Evolutionary conservation across 2,329 filamentous ascomycete species (phyloP).

Genomic region (Aspergillus glaucus): DNA sequence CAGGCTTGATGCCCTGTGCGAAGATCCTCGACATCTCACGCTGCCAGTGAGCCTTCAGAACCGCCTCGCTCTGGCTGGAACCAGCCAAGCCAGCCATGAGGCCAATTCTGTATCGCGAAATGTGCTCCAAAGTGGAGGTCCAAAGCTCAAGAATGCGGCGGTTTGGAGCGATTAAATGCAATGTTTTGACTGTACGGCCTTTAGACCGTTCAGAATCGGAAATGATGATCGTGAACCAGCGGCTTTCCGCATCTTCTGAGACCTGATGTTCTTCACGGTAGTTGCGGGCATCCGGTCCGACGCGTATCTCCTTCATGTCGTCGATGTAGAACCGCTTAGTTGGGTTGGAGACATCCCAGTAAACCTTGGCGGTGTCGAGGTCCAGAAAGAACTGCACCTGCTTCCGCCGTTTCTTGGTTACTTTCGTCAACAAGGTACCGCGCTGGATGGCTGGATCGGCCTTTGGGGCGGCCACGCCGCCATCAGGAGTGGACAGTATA

Average conservation of each 20-base stretch:
- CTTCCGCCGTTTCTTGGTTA: slow-evolving; percentile 74
- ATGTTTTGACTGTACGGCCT: slow-evolving; percentile 62
- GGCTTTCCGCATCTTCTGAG: slow-evolving; percentile 58
- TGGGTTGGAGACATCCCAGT: slow-evolving; percentile 73
- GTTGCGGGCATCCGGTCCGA: slow-evolving; percentile 75
- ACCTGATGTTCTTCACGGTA: slow-evolving; percentile 80
- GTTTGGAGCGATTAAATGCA: slow-evolving; percentile 79
- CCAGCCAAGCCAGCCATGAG: slow-evolving; percentile 85
- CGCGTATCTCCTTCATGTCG: slow-evolving; percentile 85
- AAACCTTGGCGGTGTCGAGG: slow-evolving; percentile 75
- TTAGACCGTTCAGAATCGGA: slow-evolving; percentile 70
- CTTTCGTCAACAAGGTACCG: slow-evolving; percentile 72
- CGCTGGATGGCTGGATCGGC: slow-evolving; percentile 70
- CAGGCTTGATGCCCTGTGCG: slow-evolving; percentile 33
- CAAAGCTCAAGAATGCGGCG: slow-evolving; percentile 67
- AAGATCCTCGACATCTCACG: slow-evolving; percentile 70
- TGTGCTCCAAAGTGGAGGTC: slow-evolving; percentile 75
- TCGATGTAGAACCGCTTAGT: slow-evolving; percentile 89
- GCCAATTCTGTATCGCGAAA: slow-evolving; percentile 79
- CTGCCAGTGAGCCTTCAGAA: slow-evolving; percentile 78
- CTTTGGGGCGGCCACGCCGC: slow-evolving; percentile 53
- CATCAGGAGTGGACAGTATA: slow-evolving; percentile 27
- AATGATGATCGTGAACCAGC: slow-evolving; percentile 89
- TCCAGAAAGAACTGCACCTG: slow-evolving; percentile 73
- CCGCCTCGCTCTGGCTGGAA: slow-evolving; percentile 67